These are phyloP conservation scores for Penicillium paradoxum DNA, from an alignment of 495 filamentous ascomycete genomes.

Conservation along the genomic window DNA sequence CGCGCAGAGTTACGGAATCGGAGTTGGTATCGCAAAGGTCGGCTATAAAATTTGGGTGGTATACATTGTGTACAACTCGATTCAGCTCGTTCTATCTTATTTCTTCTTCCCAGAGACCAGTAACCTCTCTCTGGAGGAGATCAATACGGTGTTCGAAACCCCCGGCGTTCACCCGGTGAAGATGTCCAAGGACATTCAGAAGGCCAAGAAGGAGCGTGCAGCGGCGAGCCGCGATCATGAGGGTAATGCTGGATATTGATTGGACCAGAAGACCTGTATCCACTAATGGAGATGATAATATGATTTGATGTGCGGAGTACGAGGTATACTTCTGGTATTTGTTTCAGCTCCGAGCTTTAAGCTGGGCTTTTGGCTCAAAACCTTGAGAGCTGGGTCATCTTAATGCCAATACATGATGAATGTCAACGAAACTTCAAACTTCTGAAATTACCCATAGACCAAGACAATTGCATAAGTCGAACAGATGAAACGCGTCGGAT, in stretches of 20 bases:
- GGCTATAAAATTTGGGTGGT: constrained; percentile 45
- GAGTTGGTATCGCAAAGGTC: constrained; percentile 35
- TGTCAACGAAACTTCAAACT: neutral
- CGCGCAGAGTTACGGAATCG: constrained; percentile 38
- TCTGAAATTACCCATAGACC: neutral
- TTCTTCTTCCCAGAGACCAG: constrained; percentile 41
- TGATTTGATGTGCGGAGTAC: too few relatives aligned
- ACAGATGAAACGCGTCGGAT: constrained; percentile 24
- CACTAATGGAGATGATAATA: neutral
- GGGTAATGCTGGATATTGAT: neutral
- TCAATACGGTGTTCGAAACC: constrained; percentile 43
- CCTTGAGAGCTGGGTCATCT: neutral
- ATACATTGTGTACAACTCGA: constrained; percentile 38
- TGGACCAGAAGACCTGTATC: neutral
- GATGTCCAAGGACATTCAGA: constrained; percentile 40
- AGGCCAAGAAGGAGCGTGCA: constrained; percentile 36
- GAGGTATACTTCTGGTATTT: neutral
- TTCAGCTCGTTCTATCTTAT: constrained; percentile 38
- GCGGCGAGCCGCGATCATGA: constrained; percentile 19
- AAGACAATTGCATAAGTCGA: constrained; percentile 9
- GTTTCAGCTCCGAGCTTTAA: neutral
- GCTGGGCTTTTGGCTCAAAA: neutral
- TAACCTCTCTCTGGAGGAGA: constrained; percentile 38
- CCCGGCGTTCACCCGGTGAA: constrained; percentile 40
- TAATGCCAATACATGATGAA: neutral